Evolutionary conservation across 176 grass and related monocot species (phyloP), one percentile per base, ranked within the genome.

Genomic region (Rhynchospora tenuis): DNA sequence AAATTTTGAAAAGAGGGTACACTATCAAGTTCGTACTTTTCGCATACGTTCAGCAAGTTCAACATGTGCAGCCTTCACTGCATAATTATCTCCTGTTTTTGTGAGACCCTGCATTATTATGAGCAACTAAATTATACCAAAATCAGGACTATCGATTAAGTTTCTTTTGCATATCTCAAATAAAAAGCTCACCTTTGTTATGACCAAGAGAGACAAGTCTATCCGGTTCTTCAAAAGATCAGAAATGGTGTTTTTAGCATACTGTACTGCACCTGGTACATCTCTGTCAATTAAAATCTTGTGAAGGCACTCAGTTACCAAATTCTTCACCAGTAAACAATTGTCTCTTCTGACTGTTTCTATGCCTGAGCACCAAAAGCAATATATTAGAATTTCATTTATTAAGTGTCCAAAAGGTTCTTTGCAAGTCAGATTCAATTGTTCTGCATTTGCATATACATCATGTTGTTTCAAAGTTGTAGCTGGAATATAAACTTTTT

Each of bases 331-430:
- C 86, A 98, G 84, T 81, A 98, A 91, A 87, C 92, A 98, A 69
- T 98, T 98, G 84, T 98, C 95, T 86, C 95, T 95, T 95, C 95
- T 91, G 45, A 98, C 95, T 46, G 95, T 98, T 83, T 98, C 95
- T 82, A 98, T 98, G 85, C 95, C 95, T 98, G 75, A 58, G 45
- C 51, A 88, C 56, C 63, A 85, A 51, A 64, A 88, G 10, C 59
- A 52, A 87, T 57, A 50, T 63, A 75, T 73, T 26, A 88, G 11
- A 24, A 90, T 61, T 51, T 74, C 63, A 81, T 48, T 62, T 51
- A 76, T 20, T 59, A 59, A 38, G 38, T 20, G 12, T 72, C 28
- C 67, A 83, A 88, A 63, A 86, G 23, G 59, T 78, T 31, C 79
- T 84, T 74, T 26, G 56, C 7, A 56, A 73, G 42, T 58, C 19